Percentiles rank a stretch among this genome's conserved stretches.
Conservation (phyloP, 164 flowering plant species). For the Echeveria elegans region DNA sequence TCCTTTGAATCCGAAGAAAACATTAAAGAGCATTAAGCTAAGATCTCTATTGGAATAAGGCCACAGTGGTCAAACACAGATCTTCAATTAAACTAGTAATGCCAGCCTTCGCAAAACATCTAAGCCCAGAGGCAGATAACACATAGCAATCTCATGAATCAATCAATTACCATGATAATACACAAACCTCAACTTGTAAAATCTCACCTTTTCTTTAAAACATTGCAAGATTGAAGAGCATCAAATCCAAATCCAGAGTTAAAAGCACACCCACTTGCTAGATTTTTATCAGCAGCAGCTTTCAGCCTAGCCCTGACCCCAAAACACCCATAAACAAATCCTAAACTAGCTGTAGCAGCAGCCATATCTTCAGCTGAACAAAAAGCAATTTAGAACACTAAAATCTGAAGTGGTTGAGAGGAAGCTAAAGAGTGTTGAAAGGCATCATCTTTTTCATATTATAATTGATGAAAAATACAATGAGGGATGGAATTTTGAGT, state of each 20-base stretch:
- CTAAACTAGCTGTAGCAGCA: conserved; percentile 1
- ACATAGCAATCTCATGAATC: neutral
- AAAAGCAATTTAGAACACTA: neutral
- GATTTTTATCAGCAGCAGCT: conserved; percentile 13
- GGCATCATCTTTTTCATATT: neutral
- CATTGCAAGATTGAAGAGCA: conserved; percentile 10
- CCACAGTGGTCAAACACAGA: neutral
- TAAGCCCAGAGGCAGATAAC: neutral
- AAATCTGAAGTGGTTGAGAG: neutral
- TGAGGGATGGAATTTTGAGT: neutral
- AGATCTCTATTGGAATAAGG: neutral
- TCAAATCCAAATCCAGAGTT: conserved; percentile 14
- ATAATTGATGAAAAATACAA: neutral
- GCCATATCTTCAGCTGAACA: neutral
- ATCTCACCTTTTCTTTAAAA: conserved; percentile 16
- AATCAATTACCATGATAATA: neutral
- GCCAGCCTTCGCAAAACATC: neutral
- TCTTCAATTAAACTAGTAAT: neutral
- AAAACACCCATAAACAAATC: conserved; percentile 3
- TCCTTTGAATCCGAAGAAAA: neutral
- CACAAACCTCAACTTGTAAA: neutral
- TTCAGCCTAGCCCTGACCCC: conserved; percentile 1
- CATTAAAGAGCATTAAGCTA: neutral
- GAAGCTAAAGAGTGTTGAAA: neutral
- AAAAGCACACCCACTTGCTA: conserved; percentile 4